Percentiles rank a stretch among this genome's conserved stretches.
These are phyloP conservation scores for Anthracocystis panici-leucophaei DNA, from an alignment of 1,284 basidiomycete species.

Conservation along the genomic window DNA sequence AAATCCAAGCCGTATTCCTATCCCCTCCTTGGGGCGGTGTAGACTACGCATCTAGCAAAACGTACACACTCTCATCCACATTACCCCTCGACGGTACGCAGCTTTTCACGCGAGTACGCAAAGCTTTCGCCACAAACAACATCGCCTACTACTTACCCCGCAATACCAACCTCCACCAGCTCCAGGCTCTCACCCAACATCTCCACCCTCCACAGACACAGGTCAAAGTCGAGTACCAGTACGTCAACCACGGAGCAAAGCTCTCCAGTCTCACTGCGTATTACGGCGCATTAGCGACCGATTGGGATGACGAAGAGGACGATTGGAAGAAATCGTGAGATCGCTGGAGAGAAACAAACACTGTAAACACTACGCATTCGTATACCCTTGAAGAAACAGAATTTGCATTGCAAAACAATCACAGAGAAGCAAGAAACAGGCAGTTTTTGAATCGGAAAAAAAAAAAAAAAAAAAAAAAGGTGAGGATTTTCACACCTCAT, in stretches of 20 bases:
- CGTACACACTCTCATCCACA: constrained; percentile 70
- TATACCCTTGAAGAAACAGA: no score
- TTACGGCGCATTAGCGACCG: constrained; percentile 71
- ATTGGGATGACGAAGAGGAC: constrained; percentile 48
- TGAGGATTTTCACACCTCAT: constrained; percentile 4
- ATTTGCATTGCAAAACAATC: background rate
- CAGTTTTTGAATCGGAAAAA: no score
- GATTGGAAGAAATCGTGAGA: constrained; percentile 25
- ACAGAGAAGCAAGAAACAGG: no score
- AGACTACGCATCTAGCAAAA: constrained; percentile 38
- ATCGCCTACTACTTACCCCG: constrained; percentile 87
- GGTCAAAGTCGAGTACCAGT: constrained; percentile 87
- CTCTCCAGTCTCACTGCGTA: constrained; percentile 77
- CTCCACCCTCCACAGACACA: constrained; percentile 18
- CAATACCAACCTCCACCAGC: constrained; percentile 81
- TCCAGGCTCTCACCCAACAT: constrained; percentile 69
- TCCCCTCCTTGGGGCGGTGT: constrained; percentile 67
- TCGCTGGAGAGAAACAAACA: background rate
- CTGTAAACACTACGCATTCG: no score
- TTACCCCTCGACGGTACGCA: constrained; percentile 84
- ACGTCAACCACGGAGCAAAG: constrained; percentile 79
- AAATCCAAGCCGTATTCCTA: constrained; percentile 48
- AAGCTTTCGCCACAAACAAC: constrained; percentile 35
- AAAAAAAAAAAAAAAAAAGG: background rate
- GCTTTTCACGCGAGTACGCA: constrained; percentile 74